Base-by-base conservation (phyloP, 106 monocot species). In the Dactylorhiza incarnata region DNA sequence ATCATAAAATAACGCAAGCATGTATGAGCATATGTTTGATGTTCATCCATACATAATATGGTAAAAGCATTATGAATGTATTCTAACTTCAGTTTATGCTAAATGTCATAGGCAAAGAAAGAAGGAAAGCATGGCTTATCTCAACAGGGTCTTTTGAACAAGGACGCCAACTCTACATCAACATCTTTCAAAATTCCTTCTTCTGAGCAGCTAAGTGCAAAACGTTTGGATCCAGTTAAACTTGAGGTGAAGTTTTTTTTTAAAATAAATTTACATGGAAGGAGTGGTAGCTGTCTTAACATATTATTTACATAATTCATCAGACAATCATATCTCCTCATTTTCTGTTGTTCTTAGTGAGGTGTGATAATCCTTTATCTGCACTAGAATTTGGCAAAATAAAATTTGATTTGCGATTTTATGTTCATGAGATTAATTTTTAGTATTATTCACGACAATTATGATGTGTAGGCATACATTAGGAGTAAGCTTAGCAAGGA, bases 141-240 rank as follows among this genome's bases (percentile, higher is more conserved):
- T 80, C 90, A 76, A 66, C 93, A 96, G 51, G 93, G 96, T 48
- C 68, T 90, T 68, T 22, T 81, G 20, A 80, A 61, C 25, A 93
- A 89, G 74, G 76, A 82, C 55, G 49, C 73, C 43, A 82, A 89
- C 67, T n/a, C 83, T 17, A 89, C 75, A 29, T n/a, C 72, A 22
- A 25, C 63, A 58, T 23, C 71, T 66, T 82, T 87, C 63, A 89
- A 82, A 59, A 74, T 88, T 68, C 92, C 88, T 13, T 86, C 89
- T 83, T 83, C 93, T 83, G 96, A 96, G 62, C 82, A 89, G 73
- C 81, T 95, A 49, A 89, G 84, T 74, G 10, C 77, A 45, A 95
- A 92, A 74, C 93, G 85, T 81, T 80, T 96, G 45, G 90, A 96
- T 86, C 96, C 96, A 73, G 76, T 90, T 68, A 81, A 80, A 73